Conservation (phyloP, 2,329 filamentous ascomycete species). For the Trichoderma sp. region DNA sequence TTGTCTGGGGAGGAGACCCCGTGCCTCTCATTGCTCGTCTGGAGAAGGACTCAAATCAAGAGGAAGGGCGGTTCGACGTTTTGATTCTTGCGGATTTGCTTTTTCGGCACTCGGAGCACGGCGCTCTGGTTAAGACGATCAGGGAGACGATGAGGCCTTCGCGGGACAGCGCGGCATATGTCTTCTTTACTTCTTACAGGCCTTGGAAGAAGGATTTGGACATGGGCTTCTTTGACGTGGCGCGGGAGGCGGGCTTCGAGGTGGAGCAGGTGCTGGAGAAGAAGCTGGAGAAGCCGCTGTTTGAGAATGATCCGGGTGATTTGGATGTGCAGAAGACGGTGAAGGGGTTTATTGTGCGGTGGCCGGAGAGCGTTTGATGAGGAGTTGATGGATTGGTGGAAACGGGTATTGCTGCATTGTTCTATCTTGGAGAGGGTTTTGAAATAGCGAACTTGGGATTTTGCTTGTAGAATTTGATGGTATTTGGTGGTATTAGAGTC, state of each 20-base stretch:
- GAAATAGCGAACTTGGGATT: background rate
- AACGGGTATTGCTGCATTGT: slow-evolving; percentile 4
- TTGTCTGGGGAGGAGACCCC: slow-evolving; percentile 78
- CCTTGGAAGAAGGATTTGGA: slow-evolving; percentile 89
- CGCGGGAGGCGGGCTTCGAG: slow-evolving; percentile 68
- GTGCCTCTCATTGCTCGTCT: slow-evolving; percentile 62
- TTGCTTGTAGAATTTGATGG: background rate
- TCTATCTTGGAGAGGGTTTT: background rate
- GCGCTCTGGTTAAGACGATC: slow-evolving; percentile 74
- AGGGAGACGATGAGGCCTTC: slow-evolving; percentile 64
- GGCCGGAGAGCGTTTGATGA: slow-evolving; percentile 53
- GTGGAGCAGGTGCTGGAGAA: slow-evolving; percentile 83
- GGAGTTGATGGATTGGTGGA: background rate
- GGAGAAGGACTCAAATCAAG: background rate
- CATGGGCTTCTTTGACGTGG: slow-evolving; percentile 82
- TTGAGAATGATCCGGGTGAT: slow-evolving; percentile 86
- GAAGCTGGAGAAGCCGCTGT: slow-evolving; percentile 83
- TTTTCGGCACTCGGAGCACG: slow-evolving; percentile 89
- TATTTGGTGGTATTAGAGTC: background rate
- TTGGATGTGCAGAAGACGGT: slow-evolving; percentile 80
- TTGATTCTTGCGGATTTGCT: slow-evolving; percentile 86
- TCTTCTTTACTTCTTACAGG: slow-evolving; percentile 93
- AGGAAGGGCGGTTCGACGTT: slow-evolving; percentile 68
- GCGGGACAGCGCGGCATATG: slow-evolving; percentile 67
- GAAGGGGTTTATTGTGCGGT: slow-evolving; percentile 74